Percentiles rank a stretch among this genome's conserved stretches.
Conservation (phyloP, 1,284 basidiomycete genomes). For the Clitocybe nebularis region DNA sequence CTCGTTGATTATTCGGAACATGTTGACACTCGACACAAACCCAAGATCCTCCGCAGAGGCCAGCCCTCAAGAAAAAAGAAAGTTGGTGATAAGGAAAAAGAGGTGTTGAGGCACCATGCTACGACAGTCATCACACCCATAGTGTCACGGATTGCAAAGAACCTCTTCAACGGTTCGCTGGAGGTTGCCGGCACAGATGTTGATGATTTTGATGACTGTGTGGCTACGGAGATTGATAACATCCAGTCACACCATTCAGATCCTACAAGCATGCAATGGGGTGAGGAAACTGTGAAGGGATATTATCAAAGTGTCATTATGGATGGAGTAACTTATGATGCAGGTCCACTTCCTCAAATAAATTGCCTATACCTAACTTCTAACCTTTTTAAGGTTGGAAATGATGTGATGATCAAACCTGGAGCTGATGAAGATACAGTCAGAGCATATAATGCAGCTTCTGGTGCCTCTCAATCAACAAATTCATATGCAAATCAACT, state of each 20-base stretch:
- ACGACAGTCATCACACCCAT: conserved; percentile 47
- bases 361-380: conserved; percentile 5
- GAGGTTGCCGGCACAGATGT: conserved; percentile 30
- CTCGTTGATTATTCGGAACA: conserved; percentile 7
- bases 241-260: conserved; percentile 39
- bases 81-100: conserved; percentile 25
- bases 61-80: not conserved
- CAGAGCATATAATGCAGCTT: conserved; percentile 31
- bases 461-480: conserved; percentile 33
- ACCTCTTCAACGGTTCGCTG: conserved; percentile 45
- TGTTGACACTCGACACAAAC: not conserved
- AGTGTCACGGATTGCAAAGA: conserved; percentile 41
- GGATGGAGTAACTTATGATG: conserved; percentile 53
- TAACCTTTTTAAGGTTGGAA: conserved; percentile 43
- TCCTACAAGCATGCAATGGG: conserved; percentile 49
- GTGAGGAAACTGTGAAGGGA: conserved; percentile 23
- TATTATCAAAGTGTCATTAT: conserved; percentile 44
- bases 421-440: conserved; percentile 40
- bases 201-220: conserved; percentile 22
- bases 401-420: conserved; percentile 55
- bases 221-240: conserved; percentile 20
- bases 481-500: conserved; percentile 46
- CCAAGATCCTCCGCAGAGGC: not conserved
- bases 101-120: conserved; percentile 36
- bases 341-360: conserved; percentile 24